A percentile compares a stretch with the other conserved stretches of the same genome.
These are phyloP conservation scores for Stachybotrys elegans DNA, from an alignment of 2,329 filamentous ascomycete species.

Conservation along the genomic window DNA sequence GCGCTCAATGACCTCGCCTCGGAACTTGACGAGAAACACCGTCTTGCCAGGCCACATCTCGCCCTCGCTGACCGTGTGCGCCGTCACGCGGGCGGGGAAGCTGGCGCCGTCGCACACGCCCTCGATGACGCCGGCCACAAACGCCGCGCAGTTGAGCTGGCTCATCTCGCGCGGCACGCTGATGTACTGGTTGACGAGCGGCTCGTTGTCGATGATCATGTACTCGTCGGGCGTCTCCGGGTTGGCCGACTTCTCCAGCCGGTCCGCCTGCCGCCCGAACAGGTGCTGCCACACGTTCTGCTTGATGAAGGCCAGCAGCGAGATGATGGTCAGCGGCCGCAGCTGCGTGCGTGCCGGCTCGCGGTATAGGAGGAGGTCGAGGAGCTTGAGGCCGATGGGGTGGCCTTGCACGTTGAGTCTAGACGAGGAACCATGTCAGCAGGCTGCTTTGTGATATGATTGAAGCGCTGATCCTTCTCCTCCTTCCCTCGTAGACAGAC, in stretches of 20 bases:
- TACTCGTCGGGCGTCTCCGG: slow-evolving; percentile 87
- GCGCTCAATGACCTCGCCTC: slow-evolving; percentile 83
- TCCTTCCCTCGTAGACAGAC: no score
- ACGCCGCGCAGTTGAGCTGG: slow-evolving; percentile 93
- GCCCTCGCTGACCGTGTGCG: slow-evolving; percentile 69
- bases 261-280: slow-evolving; percentile 85
- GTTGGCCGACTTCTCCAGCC: slow-evolving; percentile 81
- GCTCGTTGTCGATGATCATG: slow-evolving; percentile 99
- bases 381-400: slow-evolving; percentile 85
- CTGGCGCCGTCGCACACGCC: slow-evolving; percentile 91
- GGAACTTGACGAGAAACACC: slow-evolving; percentile 91
- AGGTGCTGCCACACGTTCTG: slow-evolving; percentile 88
- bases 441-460: no score
- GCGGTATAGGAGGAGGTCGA: slow-evolving; percentile 90
- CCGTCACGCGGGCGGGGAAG: slow-evolving; percentile 83
- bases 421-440: slow-evolving; percentile 1
- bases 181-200: slow-evolving; percentile 90
- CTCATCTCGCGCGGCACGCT: slow-evolving; percentile 92
- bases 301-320: slow-evolving; percentile 92
- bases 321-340: slow-evolving; percentile 81
- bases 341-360: slow-evolving; percentile 64
- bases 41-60: slow-evolving; percentile 97
- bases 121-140: slow-evolving; percentile 91
- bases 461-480: no score
- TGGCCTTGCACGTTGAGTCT: slow-evolving; percentile 90